A percentile compares a stretch with the other conserved stretches of the same genome.
phyloP scores from a whole-genome alignment of 129 eudicot genomes.

The Centaurea solstitialis region DNA sequence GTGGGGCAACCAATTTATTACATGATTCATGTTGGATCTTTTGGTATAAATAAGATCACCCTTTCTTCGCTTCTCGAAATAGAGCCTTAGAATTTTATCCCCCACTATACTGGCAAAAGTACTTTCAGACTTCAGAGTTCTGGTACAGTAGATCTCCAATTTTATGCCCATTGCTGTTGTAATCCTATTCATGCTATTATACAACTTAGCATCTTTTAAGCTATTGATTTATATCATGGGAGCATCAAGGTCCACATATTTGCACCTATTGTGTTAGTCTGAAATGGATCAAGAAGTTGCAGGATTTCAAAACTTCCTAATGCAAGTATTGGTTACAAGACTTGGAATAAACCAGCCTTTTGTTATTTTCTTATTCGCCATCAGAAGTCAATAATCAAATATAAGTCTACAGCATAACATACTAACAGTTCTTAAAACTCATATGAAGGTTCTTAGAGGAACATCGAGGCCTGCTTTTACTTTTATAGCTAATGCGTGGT shows the following conservation, averaged over 20 bases:
- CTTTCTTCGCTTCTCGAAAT: neutral
- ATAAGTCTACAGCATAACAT: neutral
- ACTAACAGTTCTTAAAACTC: neutral
- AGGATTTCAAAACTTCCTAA: constrained; percentile 11
- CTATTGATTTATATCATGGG: neutral
- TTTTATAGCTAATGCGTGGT: constrained; percentile 18
- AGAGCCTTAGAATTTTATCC: neutral
- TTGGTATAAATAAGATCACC: neutral
- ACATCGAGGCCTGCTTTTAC: neutral
- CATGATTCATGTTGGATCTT: neutral
- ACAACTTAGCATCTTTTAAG: constrained; percentile 5
- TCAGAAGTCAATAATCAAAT: neutral
- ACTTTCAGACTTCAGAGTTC: neutral
- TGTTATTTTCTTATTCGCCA: neutral
- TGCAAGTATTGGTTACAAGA: constrained; percentile 6
- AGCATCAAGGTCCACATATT: neutral
- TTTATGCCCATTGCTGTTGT: neutral
- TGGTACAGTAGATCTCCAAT: constrained; percentile 9
- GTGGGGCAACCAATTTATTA: neutral
- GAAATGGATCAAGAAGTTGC: constrained; percentile 9
- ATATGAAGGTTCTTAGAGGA: neutral
- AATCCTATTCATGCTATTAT: neutral
- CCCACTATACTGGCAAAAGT: neutral
- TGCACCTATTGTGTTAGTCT: neutral
- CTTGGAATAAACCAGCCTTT: constrained; percentile 5